phyloP scores from a whole-genome alignment of 257 asterid genomes.

The Parsonsia alboflavescens region DNA sequence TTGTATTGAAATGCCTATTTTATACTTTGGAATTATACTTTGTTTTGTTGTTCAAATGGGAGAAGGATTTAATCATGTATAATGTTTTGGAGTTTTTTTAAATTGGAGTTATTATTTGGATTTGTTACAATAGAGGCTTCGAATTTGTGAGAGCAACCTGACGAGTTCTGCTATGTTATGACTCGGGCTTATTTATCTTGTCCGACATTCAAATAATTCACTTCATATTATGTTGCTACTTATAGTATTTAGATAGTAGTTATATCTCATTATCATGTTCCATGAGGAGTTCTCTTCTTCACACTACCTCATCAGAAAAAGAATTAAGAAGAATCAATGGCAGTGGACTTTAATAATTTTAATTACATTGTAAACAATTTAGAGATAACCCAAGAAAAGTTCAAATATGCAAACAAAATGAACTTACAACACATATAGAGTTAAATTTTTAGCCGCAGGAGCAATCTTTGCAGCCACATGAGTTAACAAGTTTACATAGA shows the following conservation, averaged over 20 bases:
- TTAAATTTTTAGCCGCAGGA: slow-evolving; percentile 71
- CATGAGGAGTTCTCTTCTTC: background rate
- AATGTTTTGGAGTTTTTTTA: no score
- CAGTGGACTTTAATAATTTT: background rate
- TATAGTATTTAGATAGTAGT: background rate
- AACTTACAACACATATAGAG: background rate
- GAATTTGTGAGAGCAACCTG: no score
- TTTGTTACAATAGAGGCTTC: no score
- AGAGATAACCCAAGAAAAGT: background rate
- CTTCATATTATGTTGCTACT: background rate
- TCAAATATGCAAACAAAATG: background rate
- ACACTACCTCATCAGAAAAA: background rate
- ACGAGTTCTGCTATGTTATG: no score
- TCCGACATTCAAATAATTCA: background rate
- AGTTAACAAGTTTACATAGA: no score
- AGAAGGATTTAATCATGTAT: no score
- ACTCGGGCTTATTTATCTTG: no score
- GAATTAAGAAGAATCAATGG: no score
- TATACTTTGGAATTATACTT: no score
- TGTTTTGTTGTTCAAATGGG: no score
- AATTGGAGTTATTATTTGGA: no score
- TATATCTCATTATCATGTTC: background rate
- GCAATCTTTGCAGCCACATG: slow-evolving; percentile 96
- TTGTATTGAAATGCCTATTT: no score
- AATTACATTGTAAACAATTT: background rate